Conservation (phyloP, 1,284 basidiomycete genomes). For the Cerioporus squamosus region DNA sequence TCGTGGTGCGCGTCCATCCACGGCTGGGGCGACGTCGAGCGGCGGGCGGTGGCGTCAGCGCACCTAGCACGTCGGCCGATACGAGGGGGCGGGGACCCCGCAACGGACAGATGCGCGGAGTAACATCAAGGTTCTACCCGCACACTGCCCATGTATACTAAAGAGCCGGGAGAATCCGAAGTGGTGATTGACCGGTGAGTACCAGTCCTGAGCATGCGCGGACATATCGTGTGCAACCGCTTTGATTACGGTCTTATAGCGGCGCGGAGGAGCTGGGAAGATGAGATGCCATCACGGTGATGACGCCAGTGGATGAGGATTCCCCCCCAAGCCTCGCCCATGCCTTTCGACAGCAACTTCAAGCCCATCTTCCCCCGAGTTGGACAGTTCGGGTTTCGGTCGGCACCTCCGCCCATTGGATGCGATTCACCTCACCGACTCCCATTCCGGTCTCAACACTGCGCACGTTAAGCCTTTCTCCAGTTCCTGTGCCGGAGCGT, state of each 20-base stretch:
- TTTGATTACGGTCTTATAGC: neutral
- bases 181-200: constrained; percentile 68
- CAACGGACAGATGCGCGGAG: constrained; percentile 10
- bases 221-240: neutral
- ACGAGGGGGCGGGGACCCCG: constrained; percentile 4
- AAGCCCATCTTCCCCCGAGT: constrained; percentile 1
- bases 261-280: constrained; percentile 21
- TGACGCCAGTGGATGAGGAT: constrained; percentile 19
- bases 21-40: constrained; percentile 1
- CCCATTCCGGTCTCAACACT: constrained; percentile 1
- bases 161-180: constrained; percentile 77
- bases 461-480: neutral
- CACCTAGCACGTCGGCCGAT: neutral
- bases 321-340: too few species aligned
- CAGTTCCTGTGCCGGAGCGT: neutral
- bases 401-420: constrained; percentile 7
- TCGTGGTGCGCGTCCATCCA: constrained; percentile 2
- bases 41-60: neutral
- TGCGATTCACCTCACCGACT: neutral
- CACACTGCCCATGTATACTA: constrained; percentile 71
- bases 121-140: constrained; percentile 65
- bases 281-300: constrained; percentile 21
- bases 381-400: neutral
- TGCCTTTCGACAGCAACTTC: too few species aligned
- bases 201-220: neutral